phyloP scores from a whole-genome alignment of 441 rosid species.

The Populus hybrid region DNA sequence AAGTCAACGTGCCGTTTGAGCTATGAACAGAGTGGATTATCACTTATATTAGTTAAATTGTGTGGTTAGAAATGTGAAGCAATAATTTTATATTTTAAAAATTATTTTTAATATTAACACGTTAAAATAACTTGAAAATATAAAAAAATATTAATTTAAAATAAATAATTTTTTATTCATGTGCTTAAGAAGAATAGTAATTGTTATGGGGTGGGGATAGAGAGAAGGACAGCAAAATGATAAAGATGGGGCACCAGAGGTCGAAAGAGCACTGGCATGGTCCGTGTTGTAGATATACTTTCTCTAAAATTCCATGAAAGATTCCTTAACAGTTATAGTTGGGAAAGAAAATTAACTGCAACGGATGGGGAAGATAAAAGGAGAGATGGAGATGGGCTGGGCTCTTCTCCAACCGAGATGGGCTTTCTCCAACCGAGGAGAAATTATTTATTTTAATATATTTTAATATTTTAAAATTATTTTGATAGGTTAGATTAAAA shows the following conservation, averaged over 20 bases:
- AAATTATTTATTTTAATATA: no score
- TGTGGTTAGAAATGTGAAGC: no score
- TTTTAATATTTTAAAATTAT: no score
- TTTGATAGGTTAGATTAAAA: no score
- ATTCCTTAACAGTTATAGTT: background rate
- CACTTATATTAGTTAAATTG: no score
- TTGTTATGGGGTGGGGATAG: background rate
- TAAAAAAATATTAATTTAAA: no score
- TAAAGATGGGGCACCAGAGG: constrained; percentile 8
- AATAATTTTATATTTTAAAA: no score
- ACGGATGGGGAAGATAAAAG: background rate
- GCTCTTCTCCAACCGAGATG: constrained; percentile 15
- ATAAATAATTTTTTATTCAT: background rate
- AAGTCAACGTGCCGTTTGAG: background rate
- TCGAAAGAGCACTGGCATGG: constrained; percentile 11
- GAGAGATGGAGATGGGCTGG: constrained; percentile 20
- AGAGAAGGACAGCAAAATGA: constrained; percentile 8
- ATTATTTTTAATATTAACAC: no score
- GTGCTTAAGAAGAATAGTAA: background rate
- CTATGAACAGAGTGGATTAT: no score
- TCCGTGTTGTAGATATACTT: no score
- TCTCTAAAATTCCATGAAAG: constrained; percentile 9
- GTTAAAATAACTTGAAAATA: no score
- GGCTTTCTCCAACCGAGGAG: no score
- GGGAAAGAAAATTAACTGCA: background rate